Base-by-base conservation (phyloP, 108 stramenopile species). In the Aureococcus anophagefferens region DNA sequence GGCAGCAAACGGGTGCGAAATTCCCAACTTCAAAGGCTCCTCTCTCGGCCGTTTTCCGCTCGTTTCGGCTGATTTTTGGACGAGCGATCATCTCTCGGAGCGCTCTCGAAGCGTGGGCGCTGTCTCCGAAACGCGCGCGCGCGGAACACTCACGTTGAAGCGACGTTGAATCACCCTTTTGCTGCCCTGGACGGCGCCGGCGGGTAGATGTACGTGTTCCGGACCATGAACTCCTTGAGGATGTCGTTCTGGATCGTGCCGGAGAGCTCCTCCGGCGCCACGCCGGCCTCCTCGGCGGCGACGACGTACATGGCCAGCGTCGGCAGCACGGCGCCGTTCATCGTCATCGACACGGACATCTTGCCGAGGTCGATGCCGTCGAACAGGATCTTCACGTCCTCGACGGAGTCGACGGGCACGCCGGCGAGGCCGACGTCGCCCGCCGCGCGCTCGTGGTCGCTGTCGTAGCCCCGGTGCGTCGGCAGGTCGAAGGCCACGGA, bases 401-500 rank as follows among this genome's bases (percentile, higher is more conserved):
- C 85, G 21, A 98, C 81, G 0, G 89, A 83, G 79, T 95, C 94
- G 45, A 98, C 89, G 62, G 94, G 82, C n/a, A 98, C 98, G 13
- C 98, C 98, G 14, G 98, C 98, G 95, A 98, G 96, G 36, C 98
- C 98, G 0, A 98, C 98, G 75, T 98, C 98, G 28, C 98, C 98
- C 32, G 85, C 80, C 3, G 96, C 96, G 64, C 97, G 86, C 33
- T 90, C 90, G 76, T 97, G 95, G 73, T 97, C 94, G 31, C 89
- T 89, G 78, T 97, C 98, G 66, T 97, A 97, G 63, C 96, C 98
- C 13, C 98, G 88, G 81, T 99, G 98, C 25, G 98, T 97, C 0
- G 96, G 93, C 32, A 97, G 81, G 79, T 97, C 96, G 74, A 97
- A 97, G 17, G 97, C 97, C 32, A 98, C 97, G 31, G 86, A 88